Conservation (phyloP, 352 stramenopile genomes). For the Phytophthora sansomeana region DNA sequence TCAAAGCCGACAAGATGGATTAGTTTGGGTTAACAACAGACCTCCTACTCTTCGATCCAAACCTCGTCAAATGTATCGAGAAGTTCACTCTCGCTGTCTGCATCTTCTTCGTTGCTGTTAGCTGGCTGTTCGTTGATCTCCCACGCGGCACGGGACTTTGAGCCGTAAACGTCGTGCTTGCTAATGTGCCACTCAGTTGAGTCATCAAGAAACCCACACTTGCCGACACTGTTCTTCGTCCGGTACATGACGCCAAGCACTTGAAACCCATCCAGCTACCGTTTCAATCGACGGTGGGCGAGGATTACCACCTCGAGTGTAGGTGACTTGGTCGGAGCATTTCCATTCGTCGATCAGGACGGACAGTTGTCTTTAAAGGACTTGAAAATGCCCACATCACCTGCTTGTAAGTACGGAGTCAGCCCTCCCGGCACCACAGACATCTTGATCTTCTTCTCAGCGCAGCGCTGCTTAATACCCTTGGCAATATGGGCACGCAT, state of each 20-base stretch:
- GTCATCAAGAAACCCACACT: conserved; percentile 11
- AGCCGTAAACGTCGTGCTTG: conserved; percentile 11
- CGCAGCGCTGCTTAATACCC: background rate
- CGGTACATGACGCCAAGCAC: background rate
- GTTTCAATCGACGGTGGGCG: background rate
- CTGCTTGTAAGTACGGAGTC: background rate
- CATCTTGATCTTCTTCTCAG: background rate
- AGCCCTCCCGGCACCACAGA: too few relatives aligned
- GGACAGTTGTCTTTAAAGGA: background rate
- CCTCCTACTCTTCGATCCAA: background rate
- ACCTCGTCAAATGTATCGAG: conserved; percentile 1
- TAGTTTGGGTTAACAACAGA: too few relatives aligned
- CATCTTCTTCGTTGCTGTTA: background rate
- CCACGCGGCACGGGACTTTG: conserved; percentile 1
- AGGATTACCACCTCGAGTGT: conserved; percentile 9
- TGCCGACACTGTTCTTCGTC: background rate
- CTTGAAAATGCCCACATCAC: background rate
- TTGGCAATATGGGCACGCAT: background rate
- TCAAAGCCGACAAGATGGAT: too few relatives aligned
- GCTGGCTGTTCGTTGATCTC: background rate
- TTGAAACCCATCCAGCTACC: conserved; percentile 2
- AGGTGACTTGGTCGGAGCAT: conserved; percentile 15
- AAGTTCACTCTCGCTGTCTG: background rate
- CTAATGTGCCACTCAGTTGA: conserved; percentile 4
- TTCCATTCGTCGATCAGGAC: conserved; percentile 15